Conservation (phyloP, 192 early-diverging fungal species). For the Coemansia sp. region DNA sequence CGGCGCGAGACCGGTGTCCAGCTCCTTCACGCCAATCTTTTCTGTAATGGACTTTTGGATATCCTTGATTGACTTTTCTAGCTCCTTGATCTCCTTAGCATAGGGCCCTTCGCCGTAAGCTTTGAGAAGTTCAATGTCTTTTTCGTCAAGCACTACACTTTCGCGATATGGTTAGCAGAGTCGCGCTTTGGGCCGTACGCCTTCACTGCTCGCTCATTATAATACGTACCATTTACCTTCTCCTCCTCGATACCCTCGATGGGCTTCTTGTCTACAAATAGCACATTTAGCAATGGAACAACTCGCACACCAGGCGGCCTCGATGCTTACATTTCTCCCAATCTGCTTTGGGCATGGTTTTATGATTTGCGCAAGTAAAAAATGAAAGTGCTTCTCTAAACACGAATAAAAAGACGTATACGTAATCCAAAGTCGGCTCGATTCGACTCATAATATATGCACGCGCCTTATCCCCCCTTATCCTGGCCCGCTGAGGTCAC, state of each 20-base stretch:
- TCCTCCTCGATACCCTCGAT: constrained; percentile 74
- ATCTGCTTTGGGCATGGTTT: constrained; percentile 74
- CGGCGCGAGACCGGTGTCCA: constrained; percentile 95
- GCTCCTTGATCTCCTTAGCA: constrained; percentile 88
- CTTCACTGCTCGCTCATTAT: background rate
- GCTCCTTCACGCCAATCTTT: constrained; percentile 99
- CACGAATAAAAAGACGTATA: constrained; percentile 8
- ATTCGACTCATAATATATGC: too few relatives aligned
- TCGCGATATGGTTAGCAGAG: too few relatives aligned
- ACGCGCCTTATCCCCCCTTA: background rate
- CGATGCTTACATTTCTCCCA: constrained; percentile 95
- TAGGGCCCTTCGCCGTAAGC: constrained; percentile 97
- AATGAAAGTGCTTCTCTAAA: background rate
- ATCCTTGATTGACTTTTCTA: constrained; percentile 95
- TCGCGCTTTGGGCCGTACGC: too few relatives aligned
- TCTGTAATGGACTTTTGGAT: constrained; percentile 98
- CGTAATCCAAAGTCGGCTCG: constrained; percentile 4
- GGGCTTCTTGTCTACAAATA: constrained; percentile 70
- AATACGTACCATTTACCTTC: constrained; percentile 74
- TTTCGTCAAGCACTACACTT: constrained; percentile 40
- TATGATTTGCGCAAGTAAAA: constrained; percentile 12
- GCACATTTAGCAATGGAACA: background rate
- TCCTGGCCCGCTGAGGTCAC: constrained; percentile 4
- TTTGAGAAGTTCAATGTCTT: constrained; percentile 53
- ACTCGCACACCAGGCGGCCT: background rate